These are phyloP conservation scores for Oidiodendron maius DNA, from an alignment of 495 filamentous ascomycete genomes.

Conservation along the genomic window DNA sequence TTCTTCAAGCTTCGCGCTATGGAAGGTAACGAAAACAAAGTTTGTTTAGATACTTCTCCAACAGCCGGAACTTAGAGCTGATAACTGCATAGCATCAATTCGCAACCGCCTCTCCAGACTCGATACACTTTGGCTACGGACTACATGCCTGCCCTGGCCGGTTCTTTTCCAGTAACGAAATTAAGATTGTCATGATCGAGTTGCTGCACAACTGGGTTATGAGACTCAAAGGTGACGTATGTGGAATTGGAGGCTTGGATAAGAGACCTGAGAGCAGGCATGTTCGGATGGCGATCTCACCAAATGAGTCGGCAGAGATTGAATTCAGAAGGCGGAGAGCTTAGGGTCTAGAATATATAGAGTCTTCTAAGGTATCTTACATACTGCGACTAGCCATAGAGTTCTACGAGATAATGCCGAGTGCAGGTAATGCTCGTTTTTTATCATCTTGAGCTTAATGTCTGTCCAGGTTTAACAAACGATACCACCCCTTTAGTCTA, in stretches of 20 bases:
- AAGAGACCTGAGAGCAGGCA: neutral
- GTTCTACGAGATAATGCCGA: no score
- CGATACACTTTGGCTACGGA: slow-evolving; percentile 10
- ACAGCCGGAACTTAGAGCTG: no score
- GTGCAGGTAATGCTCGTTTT: no score
- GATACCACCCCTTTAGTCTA: no score
- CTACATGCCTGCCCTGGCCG: slow-evolving; percentile 45
- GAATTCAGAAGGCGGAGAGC: neutral
- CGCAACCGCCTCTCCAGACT: slow-evolving; percentile 4
- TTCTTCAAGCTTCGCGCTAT: slow-evolving; percentile 37
- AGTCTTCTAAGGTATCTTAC: no score
- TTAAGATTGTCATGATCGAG: slow-evolving; percentile 9
- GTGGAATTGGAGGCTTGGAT: neutral
- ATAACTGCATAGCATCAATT: no score
- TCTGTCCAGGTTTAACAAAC: no score
- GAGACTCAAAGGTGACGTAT: neutral
- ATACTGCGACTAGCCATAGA: no score
- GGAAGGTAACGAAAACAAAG: slow-evolving; percentile 17
- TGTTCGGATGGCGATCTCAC: no score
- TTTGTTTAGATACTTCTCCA: no score
- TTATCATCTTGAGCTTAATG: no score
- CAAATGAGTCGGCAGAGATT: neutral
- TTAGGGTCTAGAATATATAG: neutral
- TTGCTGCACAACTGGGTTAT: neutral
- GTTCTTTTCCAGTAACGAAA: slow-evolving; percentile 39